Evolutionary conservation across 345 rosid genomes (phyloP), one percentile per base, ranked within the genome.

Genomic region (Litchi chinensis): DNA sequence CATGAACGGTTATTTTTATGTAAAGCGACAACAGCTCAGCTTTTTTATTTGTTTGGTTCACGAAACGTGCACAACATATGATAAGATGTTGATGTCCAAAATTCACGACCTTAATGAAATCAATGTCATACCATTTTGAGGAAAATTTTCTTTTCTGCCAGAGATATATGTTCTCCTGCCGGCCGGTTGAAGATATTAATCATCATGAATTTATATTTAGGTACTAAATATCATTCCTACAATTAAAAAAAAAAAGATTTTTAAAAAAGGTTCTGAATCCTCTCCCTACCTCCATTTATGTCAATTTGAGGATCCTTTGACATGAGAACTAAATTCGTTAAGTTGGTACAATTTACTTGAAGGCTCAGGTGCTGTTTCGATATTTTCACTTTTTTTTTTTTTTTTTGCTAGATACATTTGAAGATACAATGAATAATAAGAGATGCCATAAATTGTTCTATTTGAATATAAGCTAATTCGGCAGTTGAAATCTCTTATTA

Each of bases 1-100:
- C 79, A 70, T 77, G 83, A 74, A 75, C 80, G 76, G 79, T 80
- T 82, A 75, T 19, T 19, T 56, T 57, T 32, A 69, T 70, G 70
- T 40, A 74, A 76, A 79, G 71, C 78, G 77, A 79, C 37, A 74
- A 70, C 76, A 77, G 72, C 85, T 82, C 72, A 82, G 57, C 79
- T 15, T 62, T 52, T 63, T 80, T 21, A 12, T 52, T 78, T 60
- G 75, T 76, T 71, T 0, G 21, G 63, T 64, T 76, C 71, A 32
- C 8, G 78, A 65, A 48, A 75, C 78, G 21, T 48, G 48, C 8
- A 37, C 3, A 75, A 28, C 70, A 28, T 65, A 28, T 26, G 10
- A 11, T 26, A 32, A 0, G 5, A 75, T 28, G 46, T 3, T 26
- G 32, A 19, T n/a, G 60, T 43, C 66, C 41, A 59, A 48, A 75